These are phyloP conservation scores for Chytriomyces confervae DNA, from an alignment of 192 early-diverging fungal species.

Conservation along the genomic window DNA sequence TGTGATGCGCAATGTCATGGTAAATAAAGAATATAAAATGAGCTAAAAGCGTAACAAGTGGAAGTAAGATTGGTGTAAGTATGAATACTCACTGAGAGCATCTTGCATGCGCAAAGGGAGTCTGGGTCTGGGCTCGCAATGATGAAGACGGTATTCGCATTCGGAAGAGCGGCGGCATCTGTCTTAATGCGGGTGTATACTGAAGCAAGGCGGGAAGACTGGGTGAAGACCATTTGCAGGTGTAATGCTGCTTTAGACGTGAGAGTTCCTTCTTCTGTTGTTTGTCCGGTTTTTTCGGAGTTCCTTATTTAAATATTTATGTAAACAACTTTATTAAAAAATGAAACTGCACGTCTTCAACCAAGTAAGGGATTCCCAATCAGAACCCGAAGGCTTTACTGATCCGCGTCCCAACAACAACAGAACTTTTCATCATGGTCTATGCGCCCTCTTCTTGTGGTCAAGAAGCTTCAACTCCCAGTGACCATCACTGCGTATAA, in stretches of 20 bases:
- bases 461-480: conserved; percentile 11
- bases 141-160: conserved; percentile 60
- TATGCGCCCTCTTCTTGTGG: conserved; percentile 14
- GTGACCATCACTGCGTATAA: conserved; percentile 4
- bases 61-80: background rate
- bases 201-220: conserved; percentile 25
- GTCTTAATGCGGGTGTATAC: conserved; percentile 42
- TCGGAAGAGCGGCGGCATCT: conserved; percentile 31
- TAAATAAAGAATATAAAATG: background rate
- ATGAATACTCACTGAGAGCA: conserved; percentile 65
- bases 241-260: background rate
- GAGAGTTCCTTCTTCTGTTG: background rate
- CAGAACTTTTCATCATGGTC: conserved; percentile 30
- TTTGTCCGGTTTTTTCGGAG: background rate
- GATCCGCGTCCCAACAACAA: background rate
- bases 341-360: conserved; percentile 9
- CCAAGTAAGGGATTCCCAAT: background rate
- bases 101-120: conserved; percentile 79
- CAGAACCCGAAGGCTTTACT: no score
- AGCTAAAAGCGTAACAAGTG: conserved; percentile 6
- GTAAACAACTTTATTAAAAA: no score
- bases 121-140: conserved; percentile 83
- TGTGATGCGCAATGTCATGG: background rate
- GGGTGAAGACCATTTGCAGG: conserved; percentile 39
- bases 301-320: no score